Conservation (phyloP, 1,139 yeast genomes). For the Eremothecium sinecaudum region DNA sequence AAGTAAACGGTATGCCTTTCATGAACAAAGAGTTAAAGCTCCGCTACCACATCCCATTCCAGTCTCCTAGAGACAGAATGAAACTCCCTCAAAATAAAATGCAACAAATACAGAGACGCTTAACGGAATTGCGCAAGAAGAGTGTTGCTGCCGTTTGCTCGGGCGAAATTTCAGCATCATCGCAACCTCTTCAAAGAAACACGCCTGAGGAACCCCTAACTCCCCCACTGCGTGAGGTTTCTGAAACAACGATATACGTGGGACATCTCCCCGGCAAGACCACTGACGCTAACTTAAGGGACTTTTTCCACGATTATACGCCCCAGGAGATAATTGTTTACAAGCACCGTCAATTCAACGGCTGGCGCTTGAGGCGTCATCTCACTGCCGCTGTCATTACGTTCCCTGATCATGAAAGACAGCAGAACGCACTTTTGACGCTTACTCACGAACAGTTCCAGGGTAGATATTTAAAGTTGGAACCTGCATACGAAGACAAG, state of each 20-base stretch:
- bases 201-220: conserved; percentile 5
- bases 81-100: conserved; percentile 1
- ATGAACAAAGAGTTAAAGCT: conserved; percentile 35
- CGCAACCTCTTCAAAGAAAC: no score
- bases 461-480: conserved; percentile 34
- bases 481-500: conserved; percentile 37
- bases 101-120: conserved; percentile 7
- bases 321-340: conserved; percentile 43
- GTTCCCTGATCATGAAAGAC: conserved; percentile 37
- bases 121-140: conserved; percentile 23
- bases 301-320: conserved; percentile 37
- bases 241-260: conserved; percentile 46
- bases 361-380: conserved; percentile 27
- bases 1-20: conserved; percentile 36
- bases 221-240: conserved; percentile 18
- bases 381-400: conserved; percentile 47
- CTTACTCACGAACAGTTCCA: conserved; percentile 31
- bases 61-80: conserved; percentile 3
- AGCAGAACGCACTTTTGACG: conserved; percentile 38
- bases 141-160: conserved; percentile 2
- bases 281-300: conserved; percentile 38
- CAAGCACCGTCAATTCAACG: conserved; percentile 31
- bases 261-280: conserved; percentile 37
- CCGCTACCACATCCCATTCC: conserved; percentile 34
- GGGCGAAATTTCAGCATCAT: no score